Evolutionary conservation across 2,329 filamentous ascomycete genomes (phyloP), one percentile per base, ranked within the genome.

Genomic region (Polychaeton citri): DNA sequence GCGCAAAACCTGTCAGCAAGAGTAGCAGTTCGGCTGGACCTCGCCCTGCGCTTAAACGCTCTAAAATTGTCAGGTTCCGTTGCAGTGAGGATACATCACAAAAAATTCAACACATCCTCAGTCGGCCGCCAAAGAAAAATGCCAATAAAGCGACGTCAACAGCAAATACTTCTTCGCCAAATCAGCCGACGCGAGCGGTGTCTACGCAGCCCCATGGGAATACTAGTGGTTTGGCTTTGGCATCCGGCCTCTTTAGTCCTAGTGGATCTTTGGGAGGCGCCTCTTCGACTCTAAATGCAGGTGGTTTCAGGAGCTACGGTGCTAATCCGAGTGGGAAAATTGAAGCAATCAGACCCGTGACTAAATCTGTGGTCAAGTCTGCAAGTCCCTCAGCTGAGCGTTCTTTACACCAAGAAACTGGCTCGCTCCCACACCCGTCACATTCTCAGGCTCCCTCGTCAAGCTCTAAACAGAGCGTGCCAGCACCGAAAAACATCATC

Each of bases 1-100:
- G 34, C 31, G 19, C 28, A 6, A 40, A 32, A 13, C 24, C 34
- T 4, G 32, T 13, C 16, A 24, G 33, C 3, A 40, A 40, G 34
- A 21, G 19, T 9, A 24, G 34, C 8, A 33, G 38, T 12, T 7
- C 24, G 31, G 31, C 20, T 28, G 21, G 2, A 40, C 31, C 17
- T 26, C 38, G 10, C n/a, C 34, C 15, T 33, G 31, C 24, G 34
- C 32, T n/a, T 21, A 28, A 28, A 15, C 24, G 24, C 12, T 28
- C 24, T 15, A 28, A 28, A 15, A 10, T 28, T 7, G 24, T 28
- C 24, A 28, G 7, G 15, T 3, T 28, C 24, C 12, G 24, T 12
- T 28, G 3, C 7, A 15, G 24, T 28, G 4, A 4, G 12, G 15
- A 7, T 3, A 15, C 7, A 4, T 28, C 24, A 10, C 12, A 7